Conservation (phyloP, 1,284 basidiomycete genomes). For the Cystobasidium sp. region DNA sequence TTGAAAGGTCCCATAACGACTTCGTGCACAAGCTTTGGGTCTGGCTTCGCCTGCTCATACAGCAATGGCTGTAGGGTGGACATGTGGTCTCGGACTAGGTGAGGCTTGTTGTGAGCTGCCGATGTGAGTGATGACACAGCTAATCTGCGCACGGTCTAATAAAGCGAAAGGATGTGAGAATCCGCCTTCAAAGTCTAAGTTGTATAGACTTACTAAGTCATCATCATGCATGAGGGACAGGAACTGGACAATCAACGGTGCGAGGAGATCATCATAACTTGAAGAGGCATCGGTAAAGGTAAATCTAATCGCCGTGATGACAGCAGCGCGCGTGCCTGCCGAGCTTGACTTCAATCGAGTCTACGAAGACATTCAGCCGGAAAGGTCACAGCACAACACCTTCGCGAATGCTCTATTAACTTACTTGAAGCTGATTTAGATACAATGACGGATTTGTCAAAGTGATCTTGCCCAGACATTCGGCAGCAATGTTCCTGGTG, state of each 20-base stretch:
- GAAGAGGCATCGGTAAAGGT: conserved; percentile 86
- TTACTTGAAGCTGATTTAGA: conserved; percentile 85
- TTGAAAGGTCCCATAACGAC: conserved; percentile 99
- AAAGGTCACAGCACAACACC: neutral
- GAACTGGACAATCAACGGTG: conserved; percentile 85
- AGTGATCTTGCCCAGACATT: conserved; percentile 93
- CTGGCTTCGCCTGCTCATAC: conserved; percentile 81
- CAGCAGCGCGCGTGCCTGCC: conserved; percentile 76
- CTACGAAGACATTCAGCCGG: neutral
- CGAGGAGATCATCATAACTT: conserved; percentile 84
- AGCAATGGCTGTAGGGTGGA: conserved; percentile 75
- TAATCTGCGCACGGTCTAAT: conserved; percentile 79
- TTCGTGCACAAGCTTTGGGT: conserved; percentile 75
- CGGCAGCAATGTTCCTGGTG: conserved; percentile 90
- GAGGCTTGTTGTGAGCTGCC: conserved; percentile 89
- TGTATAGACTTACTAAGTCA: conserved; percentile 69
- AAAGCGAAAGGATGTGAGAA: conserved; percentile 1
- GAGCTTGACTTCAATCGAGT: conserved; percentile 59
- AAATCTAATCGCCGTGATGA: conserved; percentile 87
- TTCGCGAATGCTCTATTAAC: conserved; percentile 48
- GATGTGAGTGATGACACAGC: conserved; percentile 89
- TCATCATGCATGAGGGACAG: conserved; percentile 81
- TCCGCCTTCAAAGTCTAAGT: neutral
- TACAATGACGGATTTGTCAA: conserved; percentile 86
- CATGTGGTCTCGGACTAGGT: conserved; percentile 85